Evolutionary conservation across 495 filamentous ascomycete genomes (phyloP).

Genomic region (Apiosordaria backusii): DNA sequence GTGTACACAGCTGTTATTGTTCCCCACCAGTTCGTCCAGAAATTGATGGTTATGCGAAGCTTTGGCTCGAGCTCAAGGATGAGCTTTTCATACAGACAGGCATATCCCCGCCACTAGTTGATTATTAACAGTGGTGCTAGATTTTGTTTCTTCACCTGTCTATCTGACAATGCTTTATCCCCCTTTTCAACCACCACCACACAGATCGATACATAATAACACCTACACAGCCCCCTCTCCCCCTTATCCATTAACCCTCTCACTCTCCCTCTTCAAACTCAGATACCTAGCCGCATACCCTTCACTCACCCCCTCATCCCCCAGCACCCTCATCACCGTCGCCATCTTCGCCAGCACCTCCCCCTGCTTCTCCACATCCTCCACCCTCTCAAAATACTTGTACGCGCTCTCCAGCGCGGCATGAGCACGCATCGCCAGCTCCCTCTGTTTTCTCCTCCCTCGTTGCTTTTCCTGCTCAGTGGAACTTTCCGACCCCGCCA

Average conservation of each 20-base stretch:
- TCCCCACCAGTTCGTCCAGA: neutral
- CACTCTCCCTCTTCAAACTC: constrained; percentile 38
- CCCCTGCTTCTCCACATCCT: constrained; percentile 71
- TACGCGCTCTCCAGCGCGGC: constrained; percentile 64
- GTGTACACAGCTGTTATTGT: neutral
- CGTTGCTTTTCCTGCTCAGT: constrained; percentile 2
- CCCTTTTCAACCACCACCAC: too few species aligned
- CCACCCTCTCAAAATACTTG: constrained; percentile 64
- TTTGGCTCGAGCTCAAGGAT: neutral
- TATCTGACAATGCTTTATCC: neutral
- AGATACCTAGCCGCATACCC: constrained; percentile 71
- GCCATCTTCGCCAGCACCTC: constrained; percentile 87
- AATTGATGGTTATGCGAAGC: neutral
- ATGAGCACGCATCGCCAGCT: constrained; percentile 61
- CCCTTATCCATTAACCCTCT: neutral
- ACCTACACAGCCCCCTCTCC: neutral
- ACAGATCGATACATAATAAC: too few species aligned
- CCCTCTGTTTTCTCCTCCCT: constrained; percentile 40
- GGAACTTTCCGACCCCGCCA: constrained; percentile 13
- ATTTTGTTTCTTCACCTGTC: neutral
- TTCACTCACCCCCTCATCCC: constrained; percentile 67
- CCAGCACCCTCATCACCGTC: constrained; percentile 69
- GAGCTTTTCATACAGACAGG: neutral
- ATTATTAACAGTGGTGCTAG: neutral
- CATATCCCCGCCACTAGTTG: neutral